Evolutionary conservation across 768 basidiomycete species (phyloP).

Genomic region (Boletales sp.): DNA sequence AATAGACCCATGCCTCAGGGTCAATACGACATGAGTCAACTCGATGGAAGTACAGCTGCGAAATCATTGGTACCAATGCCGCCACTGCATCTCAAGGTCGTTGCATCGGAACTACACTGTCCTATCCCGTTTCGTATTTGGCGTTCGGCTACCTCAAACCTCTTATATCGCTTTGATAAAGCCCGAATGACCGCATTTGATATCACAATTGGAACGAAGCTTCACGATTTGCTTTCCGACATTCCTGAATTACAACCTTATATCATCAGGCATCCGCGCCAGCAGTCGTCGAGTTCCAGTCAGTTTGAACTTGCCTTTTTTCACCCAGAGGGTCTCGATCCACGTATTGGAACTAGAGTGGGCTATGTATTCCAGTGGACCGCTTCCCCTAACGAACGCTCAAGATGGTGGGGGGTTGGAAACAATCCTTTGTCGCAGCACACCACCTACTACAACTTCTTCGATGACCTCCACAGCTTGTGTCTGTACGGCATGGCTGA

Average conservation of each 20-base stretch:
- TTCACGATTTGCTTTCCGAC: not conserved
- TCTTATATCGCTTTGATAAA: not conserved
- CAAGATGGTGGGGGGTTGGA: not conserved
- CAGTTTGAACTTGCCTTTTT: no score
- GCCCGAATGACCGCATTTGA: no score
- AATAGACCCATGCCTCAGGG: not conserved
- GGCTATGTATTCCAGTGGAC: not conserved
- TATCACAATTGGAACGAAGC: not conserved
- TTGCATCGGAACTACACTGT: conserved; percentile 37
- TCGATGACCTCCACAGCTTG: no score
- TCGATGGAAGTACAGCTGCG: no score
- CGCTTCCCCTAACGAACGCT: not conserved
- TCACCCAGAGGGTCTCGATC: no score
- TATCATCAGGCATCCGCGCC: not conserved
- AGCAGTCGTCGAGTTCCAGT: not conserved
- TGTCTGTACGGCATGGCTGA: no score
- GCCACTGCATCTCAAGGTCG: no score
- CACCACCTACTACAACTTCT: conserved; percentile 22
- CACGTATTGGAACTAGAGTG: conserved; percentile 19
- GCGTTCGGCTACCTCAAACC: conserved; percentile 30
- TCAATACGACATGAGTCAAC: no score
- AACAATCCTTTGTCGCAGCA: conserved; percentile 26
- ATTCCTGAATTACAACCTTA: conserved; percentile 25
- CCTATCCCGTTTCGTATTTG: conserved; percentile 37
- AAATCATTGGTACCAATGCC: no score